phyloP scores from a whole-genome alignment of 495 filamentous ascomycete species.

The Penicillium angulare region DNA sequence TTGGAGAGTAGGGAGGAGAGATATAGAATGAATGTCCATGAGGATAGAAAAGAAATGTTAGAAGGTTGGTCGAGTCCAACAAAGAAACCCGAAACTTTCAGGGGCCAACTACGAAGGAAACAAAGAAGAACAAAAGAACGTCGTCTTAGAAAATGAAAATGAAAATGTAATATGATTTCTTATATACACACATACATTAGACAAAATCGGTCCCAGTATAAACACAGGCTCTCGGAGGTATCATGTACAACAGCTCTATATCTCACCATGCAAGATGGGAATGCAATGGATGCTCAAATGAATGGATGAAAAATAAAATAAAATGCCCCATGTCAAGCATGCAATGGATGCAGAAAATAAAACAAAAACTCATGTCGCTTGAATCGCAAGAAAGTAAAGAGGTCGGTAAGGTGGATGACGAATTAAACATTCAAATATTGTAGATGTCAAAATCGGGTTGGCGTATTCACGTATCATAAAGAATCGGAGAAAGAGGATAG shows the following conservation, averaged over 20 bases:
- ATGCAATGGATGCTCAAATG: conserved; percentile 19
- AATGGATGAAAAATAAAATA: neutral
- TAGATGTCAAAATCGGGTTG: conserved; percentile 7
- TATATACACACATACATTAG: conserved; percentile 20
- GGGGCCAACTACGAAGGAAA: neutral
- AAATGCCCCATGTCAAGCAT: conserved; percentile 8
- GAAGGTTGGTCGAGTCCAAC: neutral
- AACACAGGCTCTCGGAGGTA: conserved; percentile 16
- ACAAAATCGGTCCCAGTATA: conserved; percentile 9
- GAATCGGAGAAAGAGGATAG: conserved; percentile 2
- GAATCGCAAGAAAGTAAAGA: conserved; percentile 13
- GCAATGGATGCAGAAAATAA: conserved; percentile 16
- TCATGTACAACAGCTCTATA: conserved; percentile 36
- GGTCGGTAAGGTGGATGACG: conserved; percentile 1
- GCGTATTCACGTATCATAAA: conserved; percentile 20
- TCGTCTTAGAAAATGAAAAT: neutral
- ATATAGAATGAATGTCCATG: too few relatives aligned
- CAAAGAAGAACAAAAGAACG: conserved; percentile 6
- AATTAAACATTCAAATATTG: conserved; percentile 8
- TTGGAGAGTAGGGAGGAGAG: too few relatives aligned
- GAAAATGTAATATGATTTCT: neutral
- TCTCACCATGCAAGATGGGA: conserved; percentile 11
- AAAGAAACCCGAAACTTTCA: neutral
- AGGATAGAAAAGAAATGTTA: too few relatives aligned
- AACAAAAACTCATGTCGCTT: conserved; percentile 13